Evolutionary conservation across 169 alveolate species (phyloP).

Genomic region (Eimeria praecox): DNA sequence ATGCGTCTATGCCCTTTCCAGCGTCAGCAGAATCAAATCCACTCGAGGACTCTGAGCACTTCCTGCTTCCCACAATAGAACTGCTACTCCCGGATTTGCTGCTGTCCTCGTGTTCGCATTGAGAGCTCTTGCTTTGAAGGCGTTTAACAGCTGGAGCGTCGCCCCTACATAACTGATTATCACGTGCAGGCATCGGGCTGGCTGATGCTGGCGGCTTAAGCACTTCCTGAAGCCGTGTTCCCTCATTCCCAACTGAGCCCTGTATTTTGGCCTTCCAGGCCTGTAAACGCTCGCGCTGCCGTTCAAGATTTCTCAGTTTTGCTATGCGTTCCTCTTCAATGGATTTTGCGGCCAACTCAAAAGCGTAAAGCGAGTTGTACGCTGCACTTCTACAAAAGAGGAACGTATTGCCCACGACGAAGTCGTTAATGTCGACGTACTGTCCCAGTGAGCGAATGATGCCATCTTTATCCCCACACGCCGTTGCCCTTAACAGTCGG

Average conservation of each 20-base stretch:
- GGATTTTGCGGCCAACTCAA: constrained; percentile 60
- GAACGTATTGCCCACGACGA: background rate
- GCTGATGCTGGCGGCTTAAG: background rate
- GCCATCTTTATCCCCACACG: background rate
- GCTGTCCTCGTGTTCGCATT: too few relatives aligned
- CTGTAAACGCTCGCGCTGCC: constrained; percentile 20
- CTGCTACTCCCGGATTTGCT: background rate
- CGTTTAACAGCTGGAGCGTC: background rate
- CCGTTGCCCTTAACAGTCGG: background rate
- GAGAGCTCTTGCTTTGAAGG: background rate
- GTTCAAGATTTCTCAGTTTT: background rate
- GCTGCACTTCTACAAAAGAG: constrained; percentile 27
- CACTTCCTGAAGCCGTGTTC: background rate
- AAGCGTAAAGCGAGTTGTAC: constrained; percentile 39
- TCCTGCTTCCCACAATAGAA: background rate
- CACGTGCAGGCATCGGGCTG: background rate
- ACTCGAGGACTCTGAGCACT: background rate
- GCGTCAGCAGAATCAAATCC: background rate
- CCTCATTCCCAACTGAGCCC: background rate
- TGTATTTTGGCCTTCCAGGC: background rate
- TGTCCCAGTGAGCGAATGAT: background rate
- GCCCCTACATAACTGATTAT: background rate
- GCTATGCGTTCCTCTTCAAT: constrained; percentile 22
- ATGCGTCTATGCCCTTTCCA: background rate
- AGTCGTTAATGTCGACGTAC: constrained; percentile 20